Evolutionary conservation across 805 yeast genomes (phyloP), one percentile per base, ranked within the genome.

Genomic region (Candida ovalis): DNA sequence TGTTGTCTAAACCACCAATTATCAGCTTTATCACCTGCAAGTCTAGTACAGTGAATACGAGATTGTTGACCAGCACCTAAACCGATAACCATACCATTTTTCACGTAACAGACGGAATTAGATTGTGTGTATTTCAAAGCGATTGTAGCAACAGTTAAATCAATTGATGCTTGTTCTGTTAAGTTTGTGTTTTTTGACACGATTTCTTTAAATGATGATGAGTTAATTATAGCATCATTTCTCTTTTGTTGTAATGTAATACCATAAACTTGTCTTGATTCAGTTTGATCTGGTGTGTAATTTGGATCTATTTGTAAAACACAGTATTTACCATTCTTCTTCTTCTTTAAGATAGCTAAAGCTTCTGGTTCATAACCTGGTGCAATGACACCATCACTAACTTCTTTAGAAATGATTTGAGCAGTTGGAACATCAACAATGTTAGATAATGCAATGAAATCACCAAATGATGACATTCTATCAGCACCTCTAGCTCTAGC

Each of bases 1-100:
- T 94, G 99, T 72, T 94, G 98, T 78, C 99, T 86, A 66, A 94
- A 80, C 99, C 99, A 94, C 98, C 98, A 94, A 81, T 91, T 91
- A 71, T 94, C 97, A 57, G 98, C 97, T 78, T 94, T 94, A 66
- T 94, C 99, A 69, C 99, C 99, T 45, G 99, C 99, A 60, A 94
- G 81, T 76, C 99, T 86, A 43, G 99, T 94, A 76, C 99, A 94
- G 77, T 94, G 99, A 65, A 94, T 94, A 75, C 99, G 84, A 48
- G 97, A 90, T 76, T 94, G 99, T 78, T 94, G 99, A 58, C 99
- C 99, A 51, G 99, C 99, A 65, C 99, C 99, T 61, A 94, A 80
- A 57, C 99, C 99, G 63, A 94, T 82, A 52, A 94, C 96, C 99
- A 94, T 94, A 77, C 99, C 99, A 70, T 91, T 88, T 75, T 91